These are phyloP conservation scores for Beta macrorhiza DNA, from an alignment of 179 eudicot species.

Conservation along the genomic window DNA sequence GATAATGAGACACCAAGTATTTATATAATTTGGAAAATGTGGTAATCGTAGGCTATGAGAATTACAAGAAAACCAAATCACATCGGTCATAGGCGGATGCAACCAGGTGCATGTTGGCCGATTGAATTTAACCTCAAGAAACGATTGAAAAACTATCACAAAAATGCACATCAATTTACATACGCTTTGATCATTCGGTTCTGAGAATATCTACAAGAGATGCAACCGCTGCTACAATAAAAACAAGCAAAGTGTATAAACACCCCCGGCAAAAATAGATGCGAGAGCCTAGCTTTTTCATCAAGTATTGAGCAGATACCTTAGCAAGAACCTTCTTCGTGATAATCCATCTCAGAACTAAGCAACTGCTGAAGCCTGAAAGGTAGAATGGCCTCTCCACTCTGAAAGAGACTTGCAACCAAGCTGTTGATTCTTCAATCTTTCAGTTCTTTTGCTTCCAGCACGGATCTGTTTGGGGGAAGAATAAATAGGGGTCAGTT, in stretches of 20 bases:
- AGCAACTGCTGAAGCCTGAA: constrained; percentile 5
- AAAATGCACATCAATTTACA: constrained; percentile 20
- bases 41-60: constrained; percentile 12
- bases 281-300: constrained; percentile 11
- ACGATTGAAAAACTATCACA: constrained; percentile 19
- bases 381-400: constrained; percentile 11
- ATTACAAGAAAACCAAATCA: constrained; percentile 27
- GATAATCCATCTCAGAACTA: constrained; percentile 18
- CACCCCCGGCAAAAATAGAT: constrained; percentile 16
- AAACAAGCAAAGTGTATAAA: constrained; percentile 2
- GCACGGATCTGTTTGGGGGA: constrained; percentile 20
- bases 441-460: neutral
- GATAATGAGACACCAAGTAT: neutral
- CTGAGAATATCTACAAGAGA: constrained; percentile 12
- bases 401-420: constrained; percentile 17
- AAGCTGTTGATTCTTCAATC: constrained; percentile 18
- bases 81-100: constrained; percentile 2
- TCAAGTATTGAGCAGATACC: constrained; percentile 30
- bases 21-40: neutral
- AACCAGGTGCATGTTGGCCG: constrained; percentile 7
- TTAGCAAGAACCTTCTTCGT: constrained; percentile 4
- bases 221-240: constrained; percentile 23
- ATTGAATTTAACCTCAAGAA: constrained; percentile 6
- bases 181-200: constrained; percentile 20
- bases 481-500: neutral